Percentiles rank a stretch among this genome's conserved stretches.
Conservation (phyloP, 495 filamentous ascomycete genomes). For the Letharia columbiana region DNA sequence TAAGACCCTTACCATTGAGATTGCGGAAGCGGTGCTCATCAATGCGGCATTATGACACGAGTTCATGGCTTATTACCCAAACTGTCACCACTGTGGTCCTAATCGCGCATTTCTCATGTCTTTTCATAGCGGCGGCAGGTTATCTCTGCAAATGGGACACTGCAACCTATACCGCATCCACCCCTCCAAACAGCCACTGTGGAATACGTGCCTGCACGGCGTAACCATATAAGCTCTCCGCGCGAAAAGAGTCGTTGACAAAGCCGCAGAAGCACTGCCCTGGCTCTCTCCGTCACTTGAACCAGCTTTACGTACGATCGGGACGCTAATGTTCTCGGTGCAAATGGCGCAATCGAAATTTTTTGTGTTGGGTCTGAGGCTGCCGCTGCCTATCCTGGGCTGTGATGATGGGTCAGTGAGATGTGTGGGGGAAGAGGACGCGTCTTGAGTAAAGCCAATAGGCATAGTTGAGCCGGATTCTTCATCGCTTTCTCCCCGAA, state of each 20-base stretch:
- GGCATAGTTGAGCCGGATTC: slow-evolving; percentile 62
- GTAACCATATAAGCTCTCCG: slow-evolving; percentile 91
- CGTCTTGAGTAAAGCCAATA: slow-evolving; percentile 51
- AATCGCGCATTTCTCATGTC: not conserved
- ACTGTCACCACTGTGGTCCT: not conserved
- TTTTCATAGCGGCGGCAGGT: slow-evolving; percentile 65
- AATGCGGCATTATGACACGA: not conserved
- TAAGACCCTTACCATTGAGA: not conserved
- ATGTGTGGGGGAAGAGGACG: slow-evolving; percentile 23
- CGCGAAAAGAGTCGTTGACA: slow-evolving; percentile 59
- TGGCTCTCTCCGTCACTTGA: slow-evolving; percentile 32
- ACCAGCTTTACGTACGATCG: slow-evolving; percentile 56
- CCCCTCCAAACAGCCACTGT: slow-evolving; percentile 84
- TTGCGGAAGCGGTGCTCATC: not conserved
- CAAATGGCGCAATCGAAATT: slow-evolving; percentile 92
- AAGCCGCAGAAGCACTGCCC: slow-evolving; percentile 40
- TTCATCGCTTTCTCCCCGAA: slow-evolving; percentile 67
- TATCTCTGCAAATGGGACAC: slow-evolving; percentile 93
- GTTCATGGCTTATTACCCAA: not conserved
- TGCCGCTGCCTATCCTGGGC: slow-evolving; percentile 32
- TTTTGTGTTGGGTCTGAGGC: slow-evolving; percentile 44
- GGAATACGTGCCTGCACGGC: slow-evolving; percentile 92
- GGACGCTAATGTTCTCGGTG: slow-evolving; percentile 81
- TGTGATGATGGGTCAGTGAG: slow-evolving; percentile 17
- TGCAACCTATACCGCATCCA: slow-evolving; percentile 92